phyloP scores from a whole-genome alignment of 305 asterid species.

The Fraxinus velutina region DNA sequence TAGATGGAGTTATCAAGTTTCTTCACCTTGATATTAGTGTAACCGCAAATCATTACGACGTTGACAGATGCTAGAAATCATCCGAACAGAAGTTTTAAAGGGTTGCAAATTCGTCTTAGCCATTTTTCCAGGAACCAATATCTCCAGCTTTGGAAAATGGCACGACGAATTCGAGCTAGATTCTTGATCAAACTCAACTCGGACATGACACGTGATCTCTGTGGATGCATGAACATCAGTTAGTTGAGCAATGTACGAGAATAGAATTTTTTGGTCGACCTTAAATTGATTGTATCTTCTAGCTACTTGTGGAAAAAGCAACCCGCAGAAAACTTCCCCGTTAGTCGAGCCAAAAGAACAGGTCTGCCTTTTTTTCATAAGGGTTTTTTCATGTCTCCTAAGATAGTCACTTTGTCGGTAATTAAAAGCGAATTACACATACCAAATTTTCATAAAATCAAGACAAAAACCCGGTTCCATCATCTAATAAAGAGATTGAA shows the following conservation, averaged over 20 bases:
- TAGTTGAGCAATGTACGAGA: constrained; percentile 41
- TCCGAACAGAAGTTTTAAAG: not conserved
- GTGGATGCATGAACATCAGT: constrained; percentile 54
- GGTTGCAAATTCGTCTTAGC: not conserved
- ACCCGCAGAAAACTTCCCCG: constrained; percentile 58
- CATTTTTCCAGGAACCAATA: not conserved
- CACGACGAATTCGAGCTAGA: not conserved
- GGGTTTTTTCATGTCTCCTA: too few species aligned
- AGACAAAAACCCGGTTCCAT: not conserved
- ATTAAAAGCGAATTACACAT: too few species aligned
- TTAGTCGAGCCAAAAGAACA: constrained; percentile 19
- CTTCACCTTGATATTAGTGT: constrained; percentile 7
- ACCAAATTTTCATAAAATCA: too few species aligned
- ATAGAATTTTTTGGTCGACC: constrained; percentile 50
- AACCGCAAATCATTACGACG: not conserved
- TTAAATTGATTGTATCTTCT: constrained; percentile 62
- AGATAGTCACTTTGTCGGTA: not conserved
- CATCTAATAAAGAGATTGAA: not conserved
- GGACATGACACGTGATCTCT: constrained; percentile 55
- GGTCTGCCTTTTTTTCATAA: too few species aligned
- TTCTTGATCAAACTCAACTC: constrained; percentile 33
- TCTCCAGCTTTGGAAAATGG: not conserved
- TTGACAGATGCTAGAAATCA: not conserved
- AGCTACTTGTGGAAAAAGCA: constrained; percentile 59
- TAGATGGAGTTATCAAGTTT: constrained; percentile 13